These are phyloP conservation scores for Thinopyrum elongatum DNA, from an alignment of 176 grass and related monocot species.

Conservation along the genomic window DNA sequence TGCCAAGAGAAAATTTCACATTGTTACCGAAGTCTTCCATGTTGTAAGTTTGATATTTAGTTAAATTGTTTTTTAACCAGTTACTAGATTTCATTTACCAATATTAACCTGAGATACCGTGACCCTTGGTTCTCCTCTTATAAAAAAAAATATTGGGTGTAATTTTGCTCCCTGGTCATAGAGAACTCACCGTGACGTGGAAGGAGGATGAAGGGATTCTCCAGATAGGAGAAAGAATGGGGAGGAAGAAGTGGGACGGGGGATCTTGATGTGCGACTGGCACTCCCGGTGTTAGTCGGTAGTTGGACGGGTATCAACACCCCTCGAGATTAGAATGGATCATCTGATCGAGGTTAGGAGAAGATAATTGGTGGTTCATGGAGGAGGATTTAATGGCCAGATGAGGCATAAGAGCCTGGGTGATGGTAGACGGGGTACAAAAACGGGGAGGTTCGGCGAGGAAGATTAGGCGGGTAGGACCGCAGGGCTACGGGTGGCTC, in stretches of 20 bases:
- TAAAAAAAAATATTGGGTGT: not conserved
- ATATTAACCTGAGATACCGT: not conserved
- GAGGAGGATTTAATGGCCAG: not conserved
- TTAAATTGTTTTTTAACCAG: not conserved
- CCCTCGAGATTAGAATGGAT: not conserved
- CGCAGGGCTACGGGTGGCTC: too few species aligned
- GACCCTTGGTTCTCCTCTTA: not conserved
- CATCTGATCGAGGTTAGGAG: not conserved
- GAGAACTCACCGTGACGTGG: not conserved
- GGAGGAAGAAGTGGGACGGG: not conserved
- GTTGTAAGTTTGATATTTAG: not conserved
- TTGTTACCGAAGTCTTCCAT: not conserved
- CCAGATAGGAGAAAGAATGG: not conserved
- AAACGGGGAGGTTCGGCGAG: not conserved
- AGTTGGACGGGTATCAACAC: not conserved
- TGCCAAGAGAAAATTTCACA: not conserved
- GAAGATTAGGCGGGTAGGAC: not conserved
- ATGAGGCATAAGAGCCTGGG: not conserved
- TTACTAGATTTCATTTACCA: not conserved
- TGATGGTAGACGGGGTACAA: not conserved
- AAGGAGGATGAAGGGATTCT: not conserved
- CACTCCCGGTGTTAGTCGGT: not conserved
- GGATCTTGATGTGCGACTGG: not conserved
- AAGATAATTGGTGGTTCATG: not conserved
- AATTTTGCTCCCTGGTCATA: not conserved